Percentiles rank a stretch among this genome's conserved stretches.
These are phyloP conservation scores for Stygiomarasmius scandens DNA, from an alignment of 1,284 basidiomycete genomes.

Conservation along the genomic window DNA sequence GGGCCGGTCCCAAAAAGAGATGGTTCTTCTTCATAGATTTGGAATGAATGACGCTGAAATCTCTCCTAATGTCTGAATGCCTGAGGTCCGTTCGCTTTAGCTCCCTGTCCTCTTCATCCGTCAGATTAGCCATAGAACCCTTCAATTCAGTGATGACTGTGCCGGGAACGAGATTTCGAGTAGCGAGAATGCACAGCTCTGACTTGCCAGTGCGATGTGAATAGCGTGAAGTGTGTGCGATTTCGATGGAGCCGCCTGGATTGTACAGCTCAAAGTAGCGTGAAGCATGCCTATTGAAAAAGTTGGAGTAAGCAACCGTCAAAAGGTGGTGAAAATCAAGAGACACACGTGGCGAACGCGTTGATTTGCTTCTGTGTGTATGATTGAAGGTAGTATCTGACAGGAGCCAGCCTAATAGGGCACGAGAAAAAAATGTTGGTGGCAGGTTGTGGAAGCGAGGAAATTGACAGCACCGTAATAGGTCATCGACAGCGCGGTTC, in stretches of 20 bases:
- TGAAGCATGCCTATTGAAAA: conserved; percentile 69
- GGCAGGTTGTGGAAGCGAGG: conserved; percentile 18
- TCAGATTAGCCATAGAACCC: conserved; percentile 85
- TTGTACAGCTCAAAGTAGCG: conserved; percentile 86
- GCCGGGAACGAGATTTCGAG: conserved; percentile 69
- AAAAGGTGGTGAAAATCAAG: conserved; percentile 22
- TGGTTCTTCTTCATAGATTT: conserved; percentile 91
- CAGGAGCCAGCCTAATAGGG: conserved; percentile 58
- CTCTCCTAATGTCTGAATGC: conserved; percentile 75
- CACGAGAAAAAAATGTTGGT: conserved; percentile 22
- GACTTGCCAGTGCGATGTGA: conserved; percentile 85
- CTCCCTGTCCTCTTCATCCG: conserved; percentile 80
- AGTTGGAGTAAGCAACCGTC: conserved; percentile 22
- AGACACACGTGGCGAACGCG: conserved; percentile 81
- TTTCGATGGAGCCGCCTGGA: conserved; percentile 81
- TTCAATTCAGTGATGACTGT: conserved; percentile 80
- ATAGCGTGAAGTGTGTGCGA: conserved; percentile 85
- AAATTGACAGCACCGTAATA: conserved; percentile 61
- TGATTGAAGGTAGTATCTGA: conserved; percentile 72
- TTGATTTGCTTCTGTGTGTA: conserved; percentile 82
- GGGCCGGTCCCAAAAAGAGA: conserved; percentile 88
- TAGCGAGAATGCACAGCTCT: conserved; percentile 88
- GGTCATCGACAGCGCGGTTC: conserved; percentile 70
- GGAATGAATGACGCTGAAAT: conserved; percentile 91
- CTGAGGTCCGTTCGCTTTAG: conserved; percentile 74